Conservation (phyloP, 1,284 basidiomycete species). For the Cystodermella granulosa region DNA sequence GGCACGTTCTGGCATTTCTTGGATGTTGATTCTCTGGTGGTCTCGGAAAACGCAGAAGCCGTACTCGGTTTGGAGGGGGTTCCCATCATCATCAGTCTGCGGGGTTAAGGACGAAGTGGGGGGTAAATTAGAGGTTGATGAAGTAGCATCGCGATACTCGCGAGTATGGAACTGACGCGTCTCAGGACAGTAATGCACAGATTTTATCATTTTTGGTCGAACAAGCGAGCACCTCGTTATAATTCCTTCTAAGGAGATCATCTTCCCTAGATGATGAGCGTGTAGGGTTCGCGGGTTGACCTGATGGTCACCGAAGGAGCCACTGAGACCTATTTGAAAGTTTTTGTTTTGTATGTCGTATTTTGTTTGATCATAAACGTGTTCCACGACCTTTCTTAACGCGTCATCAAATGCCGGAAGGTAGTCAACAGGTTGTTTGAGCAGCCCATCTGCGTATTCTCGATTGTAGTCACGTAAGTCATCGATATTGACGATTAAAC, state of each 20-base stretch:
- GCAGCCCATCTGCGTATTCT: slow-evolving; percentile 73
- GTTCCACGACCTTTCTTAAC: slow-evolving; percentile 69
- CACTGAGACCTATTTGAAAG: slow-evolving; percentile 89
- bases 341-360: slow-evolving; percentile 76
- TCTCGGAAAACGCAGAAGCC: slow-evolving; percentile 91
- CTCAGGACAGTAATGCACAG: slow-evolving; percentile 89
- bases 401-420: slow-evolving; percentile 92
- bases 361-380: slow-evolving; percentile 75
- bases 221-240: slow-evolving; percentile 97
- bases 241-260: slow-evolving; percentile 97
- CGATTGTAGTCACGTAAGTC: slow-evolving; percentile 93
- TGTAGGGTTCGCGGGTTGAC: slow-evolving; percentile 91
- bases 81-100: slow-evolving; percentile 86
- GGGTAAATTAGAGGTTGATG: slow-evolving; percentile 77
- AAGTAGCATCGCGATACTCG: slow-evolving; percentile 90
- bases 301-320: slow-evolving; percentile 98
- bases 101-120: slow-evolving; percentile 90
- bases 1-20: slow-evolving; percentile 99
- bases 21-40: slow-evolving; percentile 95
- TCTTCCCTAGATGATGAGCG: slow-evolving; percentile 85
- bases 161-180: slow-evolving; percentile 83
- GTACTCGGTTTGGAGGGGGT: slow-evolving; percentile 86
- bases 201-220: slow-evolving; percentile 96
- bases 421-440: slow-evolving; percentile 85
- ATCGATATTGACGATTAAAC: slow-evolving; percentile 94